These are phyloP conservation scores for Gaertneriomyces sp. DNA, from an alignment of 192 early-diverging fungal species.

Conservation along the genomic window DNA sequence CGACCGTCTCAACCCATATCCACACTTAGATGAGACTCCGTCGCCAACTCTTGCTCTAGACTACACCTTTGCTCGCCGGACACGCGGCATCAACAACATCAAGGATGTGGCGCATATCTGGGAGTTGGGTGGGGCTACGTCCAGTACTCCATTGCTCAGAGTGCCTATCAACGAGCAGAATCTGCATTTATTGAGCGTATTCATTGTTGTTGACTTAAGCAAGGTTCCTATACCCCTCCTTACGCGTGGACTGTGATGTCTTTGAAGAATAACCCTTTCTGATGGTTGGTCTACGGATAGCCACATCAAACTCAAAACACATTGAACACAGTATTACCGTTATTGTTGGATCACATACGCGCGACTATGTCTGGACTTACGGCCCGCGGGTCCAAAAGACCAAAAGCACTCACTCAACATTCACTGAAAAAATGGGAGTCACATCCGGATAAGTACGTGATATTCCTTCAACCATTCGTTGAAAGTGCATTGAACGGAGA, in stretches of 20 bases:
- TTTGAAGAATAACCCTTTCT: background rate
- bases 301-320: constrained; percentile 33
- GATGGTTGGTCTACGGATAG: constrained; percentile 7
- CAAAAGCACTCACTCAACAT: constrained; percentile 38
- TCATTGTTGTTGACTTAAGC: constrained; percentile 47
- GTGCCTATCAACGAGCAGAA: constrained; percentile 50
- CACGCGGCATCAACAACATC: constrained; percentile 38
- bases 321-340: constrained; percentile 34
- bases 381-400: constrained; percentile 44
- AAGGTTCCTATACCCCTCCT: constrained; percentile 25
- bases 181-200: constrained; percentile 42
- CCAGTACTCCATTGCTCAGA: constrained; percentile 22
- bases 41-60: constrained; percentile 46
- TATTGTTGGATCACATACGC: constrained; percentile 27
- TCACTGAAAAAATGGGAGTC: constrained; percentile 41
- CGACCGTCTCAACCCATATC: background rate
- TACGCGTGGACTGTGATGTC: background rate
- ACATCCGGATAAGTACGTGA: background rate
- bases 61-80: constrained; percentile 49
- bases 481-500: background rate
- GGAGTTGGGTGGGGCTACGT: constrained; percentile 41
- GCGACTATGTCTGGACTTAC: constrained; percentile 42
- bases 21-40: constrained; percentile 40
- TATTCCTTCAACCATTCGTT: background rate
- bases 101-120: constrained; percentile 56